phyloP scores from a whole-genome alignment of 257 asterid genomes.

The Agastache rugosa region DNA sequence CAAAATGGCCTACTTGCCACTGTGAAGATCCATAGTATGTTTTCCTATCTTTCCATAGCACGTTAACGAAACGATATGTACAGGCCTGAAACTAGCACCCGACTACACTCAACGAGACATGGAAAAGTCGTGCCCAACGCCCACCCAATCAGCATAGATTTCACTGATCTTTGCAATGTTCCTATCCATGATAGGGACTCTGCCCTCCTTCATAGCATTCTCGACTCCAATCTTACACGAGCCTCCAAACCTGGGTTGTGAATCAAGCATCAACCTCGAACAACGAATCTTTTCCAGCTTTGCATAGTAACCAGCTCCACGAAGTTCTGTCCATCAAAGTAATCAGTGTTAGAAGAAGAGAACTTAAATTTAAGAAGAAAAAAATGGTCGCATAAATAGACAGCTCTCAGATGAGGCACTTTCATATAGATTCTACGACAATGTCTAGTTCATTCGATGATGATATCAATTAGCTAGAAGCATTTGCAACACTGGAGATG shows the following conservation, averaged over 20 bases:
- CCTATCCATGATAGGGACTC: slow-evolving; percentile 37
- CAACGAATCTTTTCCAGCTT: slow-evolving; percentile 14
- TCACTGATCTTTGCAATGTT: slow-evolving; percentile 40
- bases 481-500: background rate
- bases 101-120: slow-evolving; percentile 14
- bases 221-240: slow-evolving; percentile 19
- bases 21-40: background rate
- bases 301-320: slow-evolving; percentile 20
- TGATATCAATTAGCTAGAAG: background rate
- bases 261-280: slow-evolving; percentile 11
- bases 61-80: background rate
- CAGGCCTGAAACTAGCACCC: slow-evolving; percentile 18
- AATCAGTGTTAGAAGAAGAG: slow-evolving; percentile 12
- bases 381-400: background rate
- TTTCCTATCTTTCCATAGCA: slow-evolving; percentile 11
- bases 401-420: background rate
- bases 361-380: background rate
- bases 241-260: slow-evolving; percentile 31
- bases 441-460: background rate
- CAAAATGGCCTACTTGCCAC: background rate
- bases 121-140: slow-evolving; percentile 6
- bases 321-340: slow-evolving; percentile 48
- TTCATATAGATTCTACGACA: background rate
- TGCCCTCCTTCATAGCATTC: slow-evolving; percentile 29
- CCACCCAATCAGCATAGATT: slow-evolving; percentile 68